phyloP scores from a whole-genome alignment of 1,139 yeast genomes.

The Geotrichum citri-aurantii region DNA sequence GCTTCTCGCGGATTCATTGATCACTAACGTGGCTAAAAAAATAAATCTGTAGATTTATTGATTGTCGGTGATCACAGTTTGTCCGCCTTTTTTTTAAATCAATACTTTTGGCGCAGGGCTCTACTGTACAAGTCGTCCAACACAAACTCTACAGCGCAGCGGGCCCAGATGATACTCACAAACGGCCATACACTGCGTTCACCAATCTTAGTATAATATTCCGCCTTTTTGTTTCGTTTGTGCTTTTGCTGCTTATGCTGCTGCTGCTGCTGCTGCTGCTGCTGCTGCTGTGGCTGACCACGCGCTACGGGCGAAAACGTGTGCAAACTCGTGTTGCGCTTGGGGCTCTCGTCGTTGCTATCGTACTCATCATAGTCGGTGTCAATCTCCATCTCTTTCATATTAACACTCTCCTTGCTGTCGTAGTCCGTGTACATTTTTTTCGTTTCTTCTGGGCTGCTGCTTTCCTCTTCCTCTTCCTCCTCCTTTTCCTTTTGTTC shows the following conservation, averaged over 20 bases:
- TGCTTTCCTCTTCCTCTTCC: not conserved
- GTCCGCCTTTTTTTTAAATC: too few relatives aligned
- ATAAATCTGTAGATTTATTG: too few relatives aligned
- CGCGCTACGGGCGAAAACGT: not conserved
- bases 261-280: too few relatives aligned
- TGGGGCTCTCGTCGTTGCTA: not conserved
- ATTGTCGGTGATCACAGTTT: too few relatives aligned
- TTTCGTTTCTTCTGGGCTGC: not conserved
- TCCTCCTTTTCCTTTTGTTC: too few relatives aligned
- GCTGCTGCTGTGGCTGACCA: not conserved
- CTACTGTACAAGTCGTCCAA: constrained; percentile 67
- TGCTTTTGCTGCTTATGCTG: too few relatives aligned
- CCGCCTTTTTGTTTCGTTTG: constrained; percentile 45
- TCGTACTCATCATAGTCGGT: not conserved
- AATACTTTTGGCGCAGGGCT: constrained; percentile 26
- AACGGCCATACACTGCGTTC: constrained; percentile 94
- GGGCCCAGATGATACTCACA: constrained; percentile 74
- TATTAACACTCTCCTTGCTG: constrained; percentile 19
- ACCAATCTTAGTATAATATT: constrained; percentile 87
- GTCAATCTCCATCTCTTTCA: not conserved
- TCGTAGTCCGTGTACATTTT: not conserved
- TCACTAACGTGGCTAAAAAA: too few relatives aligned
- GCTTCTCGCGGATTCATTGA: too few relatives aligned
- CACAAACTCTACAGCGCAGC: constrained; percentile 87
- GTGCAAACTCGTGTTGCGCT: not conserved